Conservation (phyloP, 2,329 filamentous ascomycete genomes). For the Penicillium sp. region DNA sequence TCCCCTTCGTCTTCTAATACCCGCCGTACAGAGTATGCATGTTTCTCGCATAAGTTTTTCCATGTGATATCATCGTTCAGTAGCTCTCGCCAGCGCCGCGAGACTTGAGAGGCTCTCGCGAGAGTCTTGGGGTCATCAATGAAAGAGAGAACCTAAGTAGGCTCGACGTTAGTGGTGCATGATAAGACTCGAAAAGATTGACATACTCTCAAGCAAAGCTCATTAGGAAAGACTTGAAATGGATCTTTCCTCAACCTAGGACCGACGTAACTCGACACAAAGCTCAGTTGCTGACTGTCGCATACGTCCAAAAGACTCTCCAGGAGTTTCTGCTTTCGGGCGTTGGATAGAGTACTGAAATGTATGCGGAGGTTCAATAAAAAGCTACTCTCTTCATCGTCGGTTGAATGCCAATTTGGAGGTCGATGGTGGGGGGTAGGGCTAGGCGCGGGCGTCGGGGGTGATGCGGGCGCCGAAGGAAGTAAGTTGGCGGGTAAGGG, state of each 20-base stretch:
- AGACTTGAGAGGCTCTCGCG: constrained; percentile 93
- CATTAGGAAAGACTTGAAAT: constrained; percentile 86
- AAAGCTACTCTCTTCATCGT: constrained; percentile 76
- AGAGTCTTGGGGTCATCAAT: constrained; percentile 96
- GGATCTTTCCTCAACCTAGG: constrained; percentile 94
- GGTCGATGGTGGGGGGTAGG: constrained; percentile 62
- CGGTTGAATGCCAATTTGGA: constrained; percentile 48
- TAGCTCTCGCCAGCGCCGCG: constrained; percentile 86
- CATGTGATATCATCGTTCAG: constrained; percentile 96
- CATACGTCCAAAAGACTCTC: constrained; percentile 90
- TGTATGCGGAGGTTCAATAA: constrained; percentile 74
- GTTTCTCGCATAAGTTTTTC: constrained; percentile 96
- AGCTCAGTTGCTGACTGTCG: constrained; percentile 91
- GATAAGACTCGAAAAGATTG: not conserved
- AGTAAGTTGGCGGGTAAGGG: constrained; percentile 60
- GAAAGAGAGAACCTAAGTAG: constrained; percentile 78
- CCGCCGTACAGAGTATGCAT: constrained; percentile 82
- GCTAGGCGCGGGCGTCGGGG: constrained; percentile 66
- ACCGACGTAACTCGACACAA: constrained; percentile 93
- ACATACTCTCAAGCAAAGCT: constrained; percentile 82
- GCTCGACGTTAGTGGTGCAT: constrained; percentile 14
- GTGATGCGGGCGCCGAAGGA: constrained; percentile 63
- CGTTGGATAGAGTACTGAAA: constrained; percentile 73
- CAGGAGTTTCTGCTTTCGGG: constrained; percentile 75
- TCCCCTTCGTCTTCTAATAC: constrained; percentile 49